Percentiles rank a stretch among this genome's conserved stretches.
These are phyloP conservation scores for Brasilioporus rufonigricans DNA, from an alignment of 768 basidiomycete genomes.

Conservation along the genomic window DNA sequence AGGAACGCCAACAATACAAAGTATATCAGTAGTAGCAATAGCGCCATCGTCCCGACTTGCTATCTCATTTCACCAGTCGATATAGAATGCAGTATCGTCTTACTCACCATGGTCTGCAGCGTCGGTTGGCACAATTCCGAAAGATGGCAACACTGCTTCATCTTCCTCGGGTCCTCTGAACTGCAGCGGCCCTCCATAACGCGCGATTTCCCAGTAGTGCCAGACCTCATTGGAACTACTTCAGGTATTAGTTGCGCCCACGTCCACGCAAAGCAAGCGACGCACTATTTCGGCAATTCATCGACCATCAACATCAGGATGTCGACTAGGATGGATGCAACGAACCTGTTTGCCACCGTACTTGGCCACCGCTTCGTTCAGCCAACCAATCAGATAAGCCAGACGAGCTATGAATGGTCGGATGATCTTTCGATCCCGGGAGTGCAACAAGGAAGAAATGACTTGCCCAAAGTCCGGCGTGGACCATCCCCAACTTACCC, in stretches of 20 bases:
- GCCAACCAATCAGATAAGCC: constrained; percentile 4
- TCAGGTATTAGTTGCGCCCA: background rate
- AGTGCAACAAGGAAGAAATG: too few relatives aligned
- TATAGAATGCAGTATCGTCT: too few relatives aligned
- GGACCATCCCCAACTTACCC: too few relatives aligned
- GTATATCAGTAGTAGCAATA: too few relatives aligned
- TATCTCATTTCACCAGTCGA: too few relatives aligned
- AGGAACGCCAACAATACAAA: too few relatives aligned
- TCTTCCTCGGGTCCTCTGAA: background rate
- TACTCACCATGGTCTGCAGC: too few relatives aligned
- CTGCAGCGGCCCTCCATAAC: background rate
- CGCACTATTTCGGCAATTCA: background rate
- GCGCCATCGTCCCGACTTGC: too few relatives aligned
- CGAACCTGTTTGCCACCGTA: constrained; percentile 20
- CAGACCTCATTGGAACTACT: background rate
- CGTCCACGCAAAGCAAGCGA: background rate
- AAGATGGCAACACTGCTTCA: background rate
- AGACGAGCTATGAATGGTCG: background rate
- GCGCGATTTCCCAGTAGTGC: background rate
- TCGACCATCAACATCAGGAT: background rate
- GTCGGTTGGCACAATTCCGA: background rate
- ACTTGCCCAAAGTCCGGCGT: too few relatives aligned
- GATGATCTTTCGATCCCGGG: too few relatives aligned
- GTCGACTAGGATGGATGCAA: background rate
- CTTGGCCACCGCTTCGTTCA: constrained; percentile 10